Evolutionary conservation across 352 stramenopile species (phyloP).

Genomic region (Poterioochromonas sp.): DNA sequence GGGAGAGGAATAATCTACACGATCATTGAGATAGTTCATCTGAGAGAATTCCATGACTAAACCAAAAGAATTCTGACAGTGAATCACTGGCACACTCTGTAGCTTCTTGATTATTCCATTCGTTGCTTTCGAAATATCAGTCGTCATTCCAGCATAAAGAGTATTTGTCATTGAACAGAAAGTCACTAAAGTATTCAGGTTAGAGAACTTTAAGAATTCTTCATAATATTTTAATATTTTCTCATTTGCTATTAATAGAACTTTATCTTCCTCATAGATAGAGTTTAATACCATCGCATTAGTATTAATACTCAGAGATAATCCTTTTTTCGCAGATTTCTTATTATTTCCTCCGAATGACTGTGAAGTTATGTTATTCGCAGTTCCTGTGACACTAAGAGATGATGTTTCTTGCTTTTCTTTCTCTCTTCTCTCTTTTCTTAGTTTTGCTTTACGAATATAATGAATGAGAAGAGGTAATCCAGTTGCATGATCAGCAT

Average conservation of each 20-base stretch:
- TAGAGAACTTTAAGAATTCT: background rate
- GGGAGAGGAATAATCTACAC: too few species aligned
- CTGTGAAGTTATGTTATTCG: too few species aligned
- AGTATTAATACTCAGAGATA: background rate
- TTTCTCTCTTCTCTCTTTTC: background rate
- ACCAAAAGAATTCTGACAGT: slow-evolving; percentile 66
- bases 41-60: slow-evolving; percentile 58
- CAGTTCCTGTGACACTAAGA: too few species aligned
- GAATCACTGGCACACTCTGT: slow-evolving; percentile 58
- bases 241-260: slow-evolving; percentile 14
- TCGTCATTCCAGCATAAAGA: slow-evolving; percentile 18
- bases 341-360: too few species aligned
- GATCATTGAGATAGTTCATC: background rate
- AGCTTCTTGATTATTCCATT: slow-evolving; percentile 38
- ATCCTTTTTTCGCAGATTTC: background rate
- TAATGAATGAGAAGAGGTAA: slow-evolving; percentile 43
- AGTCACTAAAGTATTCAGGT: background rate
- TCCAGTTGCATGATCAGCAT: slow-evolving; percentile 47
- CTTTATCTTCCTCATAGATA: slow-evolving; percentile 1
- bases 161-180: slow-evolving; percentile 8
- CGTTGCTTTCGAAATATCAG: background rate
- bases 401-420: too few species aligned
- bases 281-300: background rate
- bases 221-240: slow-evolving; percentile 10
- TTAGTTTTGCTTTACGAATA: slow-evolving; percentile 44